These are phyloP conservation scores for Claviceps humidiphila DNA, from an alignment of 2,329 filamentous ascomycete species.

Conservation along the genomic window DNA sequence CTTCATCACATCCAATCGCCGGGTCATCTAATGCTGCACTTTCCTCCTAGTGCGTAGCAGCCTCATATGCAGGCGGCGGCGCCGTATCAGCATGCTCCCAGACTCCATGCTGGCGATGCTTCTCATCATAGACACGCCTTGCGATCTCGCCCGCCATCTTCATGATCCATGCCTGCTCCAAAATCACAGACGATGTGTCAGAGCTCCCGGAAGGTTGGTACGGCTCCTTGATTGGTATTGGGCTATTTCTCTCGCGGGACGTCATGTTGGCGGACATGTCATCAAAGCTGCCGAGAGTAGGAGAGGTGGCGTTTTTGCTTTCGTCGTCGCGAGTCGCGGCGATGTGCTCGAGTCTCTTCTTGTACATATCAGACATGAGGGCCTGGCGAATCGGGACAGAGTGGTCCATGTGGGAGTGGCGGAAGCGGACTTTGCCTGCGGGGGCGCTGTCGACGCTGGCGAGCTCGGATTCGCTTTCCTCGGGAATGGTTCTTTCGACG, in stretches of 20 bases:
- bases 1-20: no score
- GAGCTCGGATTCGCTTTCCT: constrained; percentile 42
- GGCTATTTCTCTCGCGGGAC: constrained; percentile 17
- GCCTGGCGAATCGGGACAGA: constrained; percentile 9
- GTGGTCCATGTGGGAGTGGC: constrained; percentile 10
- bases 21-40: no score
- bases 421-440: constrained; percentile 30
- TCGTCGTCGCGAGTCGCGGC: constrained; percentile 11
- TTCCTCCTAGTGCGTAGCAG: constrained; percentile 15
- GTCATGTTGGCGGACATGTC: constrained; percentile 12
- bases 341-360: constrained; percentile 13
- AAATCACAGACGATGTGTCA: constrained; percentile 45
- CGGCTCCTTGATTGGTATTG: constrained; percentile 15
- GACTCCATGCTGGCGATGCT: constrained; percentile 32
- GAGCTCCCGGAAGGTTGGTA: constrained; percentile 20
- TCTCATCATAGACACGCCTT: constrained; percentile 75
- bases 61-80: constrained; percentile 51
- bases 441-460: constrained; percentile 14
- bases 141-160: constrained; percentile 93
- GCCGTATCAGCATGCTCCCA: constrained; percentile 41
- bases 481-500: constrained; percentile 41
- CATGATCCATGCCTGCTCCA: constrained; percentile 76
- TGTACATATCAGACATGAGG: constrained; percentile 13
- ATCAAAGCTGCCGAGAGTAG: neutral
- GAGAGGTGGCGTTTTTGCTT: constrained; percentile 8